Evolutionary conservation across 768 basidiomycete genomes (phyloP).

Genomic region (Hydnomerulius pinastri): DNA sequence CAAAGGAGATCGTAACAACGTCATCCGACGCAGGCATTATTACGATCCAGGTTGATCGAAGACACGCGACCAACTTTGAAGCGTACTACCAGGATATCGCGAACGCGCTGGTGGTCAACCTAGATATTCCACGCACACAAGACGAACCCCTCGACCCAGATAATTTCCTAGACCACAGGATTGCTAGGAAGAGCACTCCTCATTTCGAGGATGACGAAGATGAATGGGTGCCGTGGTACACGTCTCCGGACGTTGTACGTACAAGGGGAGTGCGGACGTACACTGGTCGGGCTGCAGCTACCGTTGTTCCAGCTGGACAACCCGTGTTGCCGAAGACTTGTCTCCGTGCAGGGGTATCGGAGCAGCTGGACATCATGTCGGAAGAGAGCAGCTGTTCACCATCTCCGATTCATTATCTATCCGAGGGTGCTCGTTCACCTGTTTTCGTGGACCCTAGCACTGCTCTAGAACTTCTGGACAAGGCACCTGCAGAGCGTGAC

Average conservation of each 20-base stretch:
- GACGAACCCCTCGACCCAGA: slow-evolving; percentile 7
- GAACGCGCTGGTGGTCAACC: slow-evolving; percentile 1
- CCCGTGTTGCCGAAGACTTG: background rate
- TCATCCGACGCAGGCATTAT: slow-evolving; percentile 7
- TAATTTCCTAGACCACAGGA: slow-evolving; percentile 8
- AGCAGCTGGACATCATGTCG: slow-evolving; percentile 9
- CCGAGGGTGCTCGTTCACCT: slow-evolving; percentile 16
- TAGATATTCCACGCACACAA: background rate
- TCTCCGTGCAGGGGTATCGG: background rate
- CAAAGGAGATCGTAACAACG: slow-evolving; percentile 5
- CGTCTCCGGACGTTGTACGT: background rate
- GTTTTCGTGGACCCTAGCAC: slow-evolving; percentile 14
- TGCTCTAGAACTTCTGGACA: slow-evolving; percentile 1
- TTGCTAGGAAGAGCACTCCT: slow-evolving; percentile 10
- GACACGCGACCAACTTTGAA: slow-evolving; percentile 10
- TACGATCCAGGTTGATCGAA: slow-evolving; percentile 3
- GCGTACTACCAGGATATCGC: slow-evolving; percentile 13
- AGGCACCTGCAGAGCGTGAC: slow-evolving; percentile 6
- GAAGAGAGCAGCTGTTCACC: background rate
- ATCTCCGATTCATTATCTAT: slow-evolving; percentile 18
- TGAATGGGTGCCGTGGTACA: slow-evolving; percentile 22
- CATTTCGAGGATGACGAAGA: slow-evolving; percentile 18
- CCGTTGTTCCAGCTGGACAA: slow-evolving; percentile 1
- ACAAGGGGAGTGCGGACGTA: background rate
- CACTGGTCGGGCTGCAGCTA: background rate